Percentiles rank a stretch among this genome's conserved stretches.
Evolutionary conservation across 1,284 basidiomycete species (phyloP).

Genomic region (Thecaphora thlaspeos): DNA sequence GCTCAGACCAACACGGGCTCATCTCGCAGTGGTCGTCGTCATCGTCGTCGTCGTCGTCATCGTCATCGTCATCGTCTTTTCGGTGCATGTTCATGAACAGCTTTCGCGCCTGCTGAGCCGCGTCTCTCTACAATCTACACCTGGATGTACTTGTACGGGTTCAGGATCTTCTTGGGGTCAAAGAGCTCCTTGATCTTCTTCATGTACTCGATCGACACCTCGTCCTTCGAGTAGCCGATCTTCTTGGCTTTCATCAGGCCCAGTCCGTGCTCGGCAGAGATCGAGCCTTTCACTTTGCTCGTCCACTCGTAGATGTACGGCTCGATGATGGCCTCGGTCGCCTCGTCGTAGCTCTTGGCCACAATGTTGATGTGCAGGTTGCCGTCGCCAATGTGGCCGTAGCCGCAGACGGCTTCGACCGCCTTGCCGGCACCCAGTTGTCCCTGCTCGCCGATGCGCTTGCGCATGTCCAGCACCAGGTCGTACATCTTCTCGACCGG

Average conservation of each 20-base stretch:
- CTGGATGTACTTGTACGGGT: conserved; percentile 69
- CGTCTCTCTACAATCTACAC: conserved; percentile 11
- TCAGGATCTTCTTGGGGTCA: conserved; percentile 88
- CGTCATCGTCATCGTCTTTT: too few relatives aligned
- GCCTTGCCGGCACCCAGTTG: conserved; percentile 68
- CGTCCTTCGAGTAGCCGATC: conserved; percentile 81
- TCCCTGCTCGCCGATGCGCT: conserved; percentile 72
- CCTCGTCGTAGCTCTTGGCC: conserved; percentile 77
- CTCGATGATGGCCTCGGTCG: conserved; percentile 83
- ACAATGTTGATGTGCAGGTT: conserved; percentile 94
- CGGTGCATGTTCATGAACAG: too few relatives aligned
- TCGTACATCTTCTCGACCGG: conserved; percentile 85
- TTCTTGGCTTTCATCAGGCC: conserved; percentile 92
- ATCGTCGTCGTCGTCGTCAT: too few relatives aligned
- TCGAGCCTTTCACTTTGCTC: conserved; percentile 68
- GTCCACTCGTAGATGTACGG: conserved; percentile 95
- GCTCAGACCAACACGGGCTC: too few relatives aligned
- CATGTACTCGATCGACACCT: conserved; percentile 82
- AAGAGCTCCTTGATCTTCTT: conserved; percentile 84
- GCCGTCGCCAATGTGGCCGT: conserved; percentile 94
- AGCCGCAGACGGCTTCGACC: conserved; percentile 70
- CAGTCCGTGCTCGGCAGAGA: conserved; percentile 95
- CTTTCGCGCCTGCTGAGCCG: too few relatives aligned
- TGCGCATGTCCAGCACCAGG: conserved; percentile 78
- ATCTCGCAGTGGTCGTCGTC: too few relatives aligned